Conservation (phyloP, 2,329 filamentous ascomycete genomes). For the Myriosclerotinia scirpicola region DNA sequence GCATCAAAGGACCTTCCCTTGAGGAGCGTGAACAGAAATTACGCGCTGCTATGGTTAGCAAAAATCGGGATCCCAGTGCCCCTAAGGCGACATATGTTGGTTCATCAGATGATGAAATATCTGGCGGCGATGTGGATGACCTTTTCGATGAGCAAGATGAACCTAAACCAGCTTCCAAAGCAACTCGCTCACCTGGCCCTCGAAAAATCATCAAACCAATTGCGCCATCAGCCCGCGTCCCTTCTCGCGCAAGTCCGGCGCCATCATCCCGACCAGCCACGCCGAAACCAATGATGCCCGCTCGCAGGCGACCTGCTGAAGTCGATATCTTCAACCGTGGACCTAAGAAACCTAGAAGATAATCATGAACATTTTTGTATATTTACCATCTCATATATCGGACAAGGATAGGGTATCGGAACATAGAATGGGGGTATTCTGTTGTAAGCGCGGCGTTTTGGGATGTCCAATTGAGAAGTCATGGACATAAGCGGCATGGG, state of each 20-base stretch:
- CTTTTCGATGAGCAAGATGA: conserved; percentile 32
- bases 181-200: conserved; percentile 17
- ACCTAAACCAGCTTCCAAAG: not conserved
- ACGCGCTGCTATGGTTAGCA: conserved; percentile 32
- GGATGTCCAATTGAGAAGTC: not conserved
- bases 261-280: conserved; percentile 12
- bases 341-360: conserved; percentile 23
- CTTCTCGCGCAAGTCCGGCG: conserved; percentile 1
- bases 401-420: not conserved
- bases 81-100: conserved; percentile 31
- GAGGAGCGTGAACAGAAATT: conserved; percentile 43
- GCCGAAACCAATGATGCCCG: conserved; percentile 14
- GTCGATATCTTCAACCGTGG: conserved; percentile 24
- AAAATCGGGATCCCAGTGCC: conserved; percentile 13
- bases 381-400: not conserved
- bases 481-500: not conserved
- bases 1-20: conserved; percentile 32
- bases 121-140: conserved; percentile 31
- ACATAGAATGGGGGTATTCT: not conserved
- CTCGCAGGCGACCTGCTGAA: conserved; percentile 12
- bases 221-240: conserved; percentile 18
- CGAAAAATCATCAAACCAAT: conserved; percentile 11
- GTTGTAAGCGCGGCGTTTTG: conserved; percentile 10
- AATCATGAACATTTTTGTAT: not conserved
- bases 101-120: conserved; percentile 32